Evolutionary conservation across 2,329 filamentous ascomycete species (phyloP), one percentile per base, ranked within the genome.

Genomic region (Coniochaeta sp.): DNA sequence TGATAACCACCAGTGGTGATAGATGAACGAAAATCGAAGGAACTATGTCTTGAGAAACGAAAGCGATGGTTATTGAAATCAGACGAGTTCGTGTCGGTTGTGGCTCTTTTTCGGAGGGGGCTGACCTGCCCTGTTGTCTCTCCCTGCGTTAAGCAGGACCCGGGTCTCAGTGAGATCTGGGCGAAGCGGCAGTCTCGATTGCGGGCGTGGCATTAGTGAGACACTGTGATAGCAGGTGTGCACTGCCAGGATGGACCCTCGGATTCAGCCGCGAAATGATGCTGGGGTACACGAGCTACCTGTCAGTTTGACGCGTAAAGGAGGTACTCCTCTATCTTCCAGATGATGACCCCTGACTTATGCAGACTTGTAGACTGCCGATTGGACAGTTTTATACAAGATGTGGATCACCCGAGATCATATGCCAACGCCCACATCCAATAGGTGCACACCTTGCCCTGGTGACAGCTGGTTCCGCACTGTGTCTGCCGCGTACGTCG

Each of bases 91-190:
- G 47, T 52, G 47, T 28, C 12, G 47, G 12, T 47, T 19, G 24
- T 52, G 47, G 47, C 24, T 52, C 36, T 4, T 52, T 47, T 52
- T 28, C 26, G 47, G 22, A 52, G 22, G 44, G 44, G 44, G 22
- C 47, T 52, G 47, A 52, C 47, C 47, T 52, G 47, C 47, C 47
- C 22, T 52, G 47, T 52, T 52, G 47, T 52, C n/a, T 52, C 47
- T 52, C 47, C 47, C 47, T 52, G 47, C 47, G 47, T 52, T 24
- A 26, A 52, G 47, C 47, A 52, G 47, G 47, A 30, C n/a, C 22
- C 24, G 47, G 47, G 38, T 40, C 32, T 40, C 38, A 40, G 38
- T 40, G 14, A 17, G 47, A 26, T 9, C 47, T 52, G 5, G 10
- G 7, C 12, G 24, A n/a, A n/a, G n/a, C n/a, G n/a, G n/a, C n/a